Evolutionary conservation across 805 yeast genomes (phyloP).

Genomic region (Myxozyma melibiosi): DNA sequence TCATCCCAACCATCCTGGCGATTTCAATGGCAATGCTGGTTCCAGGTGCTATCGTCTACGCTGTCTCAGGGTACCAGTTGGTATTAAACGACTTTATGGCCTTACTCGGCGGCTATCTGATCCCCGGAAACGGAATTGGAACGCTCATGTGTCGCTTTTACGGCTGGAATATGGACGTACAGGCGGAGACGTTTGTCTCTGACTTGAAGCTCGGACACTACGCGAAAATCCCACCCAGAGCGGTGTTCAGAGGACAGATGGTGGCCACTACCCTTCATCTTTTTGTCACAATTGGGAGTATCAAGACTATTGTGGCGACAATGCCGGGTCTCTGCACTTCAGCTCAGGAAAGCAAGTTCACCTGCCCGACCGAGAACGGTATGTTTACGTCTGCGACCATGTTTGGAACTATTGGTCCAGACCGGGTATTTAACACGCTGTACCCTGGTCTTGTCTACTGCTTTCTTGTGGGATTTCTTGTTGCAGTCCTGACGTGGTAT

Average conservation of each 20-base stretch:
- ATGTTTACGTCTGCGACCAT: slow-evolving; percentile 59
- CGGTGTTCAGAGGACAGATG: slow-evolving; percentile 56
- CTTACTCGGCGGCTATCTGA: slow-evolving; percentile 41
- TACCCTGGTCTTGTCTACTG: slow-evolving; percentile 19
- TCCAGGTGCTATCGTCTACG: slow-evolving; percentile 63
- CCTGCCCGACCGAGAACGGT: slow-evolving; percentile 51
- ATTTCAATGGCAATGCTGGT: slow-evolving; percentile 58
- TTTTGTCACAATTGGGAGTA: slow-evolving; percentile 47
- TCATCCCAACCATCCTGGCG: slow-evolving; percentile 56
- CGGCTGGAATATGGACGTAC: slow-evolving; percentile 38
- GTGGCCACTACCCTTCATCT: slow-evolving; percentile 51
- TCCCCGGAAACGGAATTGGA: slow-evolving; percentile 41
- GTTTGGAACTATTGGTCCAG: slow-evolving; percentile 70
- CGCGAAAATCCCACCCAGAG: slow-evolving; percentile 62
- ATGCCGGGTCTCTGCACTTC: slow-evolving; percentile 49
- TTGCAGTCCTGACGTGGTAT: slow-evolving; percentile 14
- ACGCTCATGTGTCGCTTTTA: slow-evolving; percentile 14
- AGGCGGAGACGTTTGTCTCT: slow-evolving; percentile 56
- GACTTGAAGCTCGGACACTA: slow-evolving; percentile 69
- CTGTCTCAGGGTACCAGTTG: slow-evolving; percentile 61
- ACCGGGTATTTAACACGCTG: slow-evolving; percentile 49
- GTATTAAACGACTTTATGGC: slow-evolving; percentile 49
- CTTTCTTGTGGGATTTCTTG: slow-evolving; percentile 12
- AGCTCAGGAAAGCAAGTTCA: slow-evolving; percentile 49
- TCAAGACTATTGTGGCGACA: slow-evolving; percentile 46